Evolutionary conservation across 495 filamentous ascomycete genomes (phyloP), one percentile per base, ranked within the genome.

Genomic region (Tuber calosporum): DNA sequence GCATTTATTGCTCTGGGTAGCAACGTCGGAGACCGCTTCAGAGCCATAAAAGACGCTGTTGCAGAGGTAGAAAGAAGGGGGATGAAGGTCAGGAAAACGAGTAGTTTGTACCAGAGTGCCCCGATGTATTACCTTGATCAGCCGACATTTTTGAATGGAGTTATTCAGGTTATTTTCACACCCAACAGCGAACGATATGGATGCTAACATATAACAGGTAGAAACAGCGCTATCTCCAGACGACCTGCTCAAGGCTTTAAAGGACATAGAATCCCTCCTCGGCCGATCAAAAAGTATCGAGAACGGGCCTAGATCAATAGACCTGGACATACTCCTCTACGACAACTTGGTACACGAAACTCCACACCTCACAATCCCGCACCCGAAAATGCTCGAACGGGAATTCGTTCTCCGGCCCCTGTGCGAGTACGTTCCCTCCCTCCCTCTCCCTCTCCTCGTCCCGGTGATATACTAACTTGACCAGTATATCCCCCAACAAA

Each of bases 121-220:
- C 92, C 95, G 36, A 99, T 99, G 95, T 98, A 99, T 84, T 90
- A 97, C 77, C 83, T 90, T 75, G 90, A 97, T 79, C 95, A 99
- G 81, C 88, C 88, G 73, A 87, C 89, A 26, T 99, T 98, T 79
- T 83, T 98, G 58, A 99, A 99, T 81, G 95, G 93, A 42, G 93
- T 90, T 71, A 97, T 93, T 82, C 92, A 99, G 89, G 95, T 97
- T 76, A 81, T 87, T 85, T 73, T 69, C 34, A 38, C 42, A 40
- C 62, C 69, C 70, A 41, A 34, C 26, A 22, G 17, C 17, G 37
- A 26, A 4, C 34, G 37, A 58, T 22, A 17, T 19, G 37, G 69
- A 42, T 48, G 26, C 53, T 74, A 69, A 71, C 8, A 37, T 1
- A 26, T n/a, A 20, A 68, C 74, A 98, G 94, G 88, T 97, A 62